Base-by-base conservation (phyloP, 768 basidiomycete species). In the Panellus pusillus region DNA sequence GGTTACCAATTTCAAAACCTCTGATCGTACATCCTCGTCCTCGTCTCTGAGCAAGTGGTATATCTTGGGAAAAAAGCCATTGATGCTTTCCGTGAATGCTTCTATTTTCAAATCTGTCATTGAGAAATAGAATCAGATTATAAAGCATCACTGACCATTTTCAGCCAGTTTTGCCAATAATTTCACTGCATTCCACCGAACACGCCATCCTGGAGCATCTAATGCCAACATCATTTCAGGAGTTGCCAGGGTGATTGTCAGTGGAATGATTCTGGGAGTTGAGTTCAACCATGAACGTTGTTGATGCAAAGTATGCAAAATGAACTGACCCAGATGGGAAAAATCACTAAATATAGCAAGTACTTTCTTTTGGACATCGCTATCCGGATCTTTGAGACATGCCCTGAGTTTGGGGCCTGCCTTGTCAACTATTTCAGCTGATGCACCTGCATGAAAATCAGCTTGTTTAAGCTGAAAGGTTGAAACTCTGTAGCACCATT, bases 201-300 rank as follows among this genome's bases (percentile, higher is more conserved):
- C 17, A 3, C 1, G 2, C 50, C 50, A 50, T 3, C 2, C 9
- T 2, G 32, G 6, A 14, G 4, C 14, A 9, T 37, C 20, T 15
- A 44, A 37, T 18, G 17, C 1, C 8, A 28, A 32, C 17, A 50
- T 32, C 4, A 50, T 32, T 19, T 42, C 2, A 6, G 48, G 48
- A 0, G 29, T 38, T 15, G 40, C 39, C 9, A 40, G n/a, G 28
- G 19, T 9, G n/a, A 48, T 20, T 15, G 24, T 1, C 6, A 15
- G 6, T 19, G 17, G 40, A 50, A 50, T 28, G 48, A 37, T n/a
- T 50, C 48, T 50, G 28, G 18, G n/a, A n/a, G n/a, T n/a, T 40
- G 6, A 40, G 13, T 31, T n/a, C n/a, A 15, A 15, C 28, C 6
- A 43, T 19, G 6, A 13, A 7, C 13, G 13, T 32, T 32, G 6